A percentile compares a stretch with the other conserved stretches of the same genome.
These are phyloP conservation scores for Prunus salicina DNA, from an alignment of 306 rosid genomes.

Conservation along the genomic window DNA sequence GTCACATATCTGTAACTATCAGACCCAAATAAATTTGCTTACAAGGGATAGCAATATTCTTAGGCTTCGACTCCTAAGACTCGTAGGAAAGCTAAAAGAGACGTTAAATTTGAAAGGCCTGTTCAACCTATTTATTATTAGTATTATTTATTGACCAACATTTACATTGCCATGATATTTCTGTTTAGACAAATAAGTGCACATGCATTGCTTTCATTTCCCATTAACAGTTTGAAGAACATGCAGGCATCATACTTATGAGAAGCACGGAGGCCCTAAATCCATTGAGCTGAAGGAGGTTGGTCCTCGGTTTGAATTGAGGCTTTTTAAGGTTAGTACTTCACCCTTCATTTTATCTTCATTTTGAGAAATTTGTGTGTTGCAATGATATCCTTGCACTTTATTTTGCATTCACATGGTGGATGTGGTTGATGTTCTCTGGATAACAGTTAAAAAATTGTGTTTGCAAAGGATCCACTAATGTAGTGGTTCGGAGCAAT, in stretches of 20 bases:
- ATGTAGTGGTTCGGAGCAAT: background rate
- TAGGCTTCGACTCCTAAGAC: background rate
- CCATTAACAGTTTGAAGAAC: constrained; percentile 6
- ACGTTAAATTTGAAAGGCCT: background rate
- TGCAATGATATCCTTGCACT: background rate
- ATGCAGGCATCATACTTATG: constrained; percentile 80
- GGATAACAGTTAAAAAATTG: no score
- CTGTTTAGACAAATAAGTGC: background rate
- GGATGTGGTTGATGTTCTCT: background rate
- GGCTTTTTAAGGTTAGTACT: constrained; percentile 60
- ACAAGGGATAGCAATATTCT: background rate
- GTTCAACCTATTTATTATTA: no score
- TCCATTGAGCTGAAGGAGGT: constrained; percentile 83
- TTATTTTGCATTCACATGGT: background rate
- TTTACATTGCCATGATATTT: no score
- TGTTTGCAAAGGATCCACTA: no score
- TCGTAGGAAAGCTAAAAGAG: background rate
- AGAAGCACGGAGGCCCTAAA: constrained; percentile 74
- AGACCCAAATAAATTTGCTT: background rate
- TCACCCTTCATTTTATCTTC: constrained; percentile 10
- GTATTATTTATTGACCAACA: no score
- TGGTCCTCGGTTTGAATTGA: constrained; percentile 92
- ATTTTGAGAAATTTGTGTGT: background rate
- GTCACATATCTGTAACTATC: background rate
- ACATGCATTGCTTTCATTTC: background rate